Conservation (phyloP, 441 rosid species). For the Francoa sonchifolia region DNA sequence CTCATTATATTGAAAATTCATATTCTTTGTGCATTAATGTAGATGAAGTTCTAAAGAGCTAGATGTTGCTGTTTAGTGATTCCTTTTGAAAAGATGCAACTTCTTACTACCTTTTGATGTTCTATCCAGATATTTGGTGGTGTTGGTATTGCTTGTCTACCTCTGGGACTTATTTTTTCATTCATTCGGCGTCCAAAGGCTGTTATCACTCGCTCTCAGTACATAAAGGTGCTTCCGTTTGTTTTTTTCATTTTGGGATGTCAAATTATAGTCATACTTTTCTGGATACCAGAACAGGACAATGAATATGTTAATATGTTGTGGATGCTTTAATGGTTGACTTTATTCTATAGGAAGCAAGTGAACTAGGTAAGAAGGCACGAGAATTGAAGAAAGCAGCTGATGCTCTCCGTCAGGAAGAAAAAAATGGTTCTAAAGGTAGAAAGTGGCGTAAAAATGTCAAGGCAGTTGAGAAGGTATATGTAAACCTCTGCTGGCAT, state of each 20-base stretch:
- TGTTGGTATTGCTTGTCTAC: conserved; percentile 89
- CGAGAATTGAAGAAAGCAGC: conserved; percentile 89
- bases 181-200: conserved; percentile 93
- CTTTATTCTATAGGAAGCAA: conserved; percentile 64
- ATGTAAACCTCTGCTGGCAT: conserved; percentile 1
- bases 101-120: conserved; percentile 7
- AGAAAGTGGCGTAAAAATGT: conserved; percentile 96
- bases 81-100: not conserved
- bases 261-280: too few species aligned
- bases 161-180: conserved; percentile 83
- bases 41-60: too few species aligned
- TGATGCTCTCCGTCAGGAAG: conserved; percentile 91
- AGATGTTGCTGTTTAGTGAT: not conserved
- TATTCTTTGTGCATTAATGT: not conserved
- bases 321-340: conserved; percentile 7
- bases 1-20: conserved; percentile 5
- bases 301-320: too few species aligned
- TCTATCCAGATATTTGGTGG: conserved; percentile 85
- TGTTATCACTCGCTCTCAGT: conserved; percentile 91
- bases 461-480: conserved; percentile 85
- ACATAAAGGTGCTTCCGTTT: conserved; percentile 57
- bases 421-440: conserved; percentile 84
- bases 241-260: too few species aligned
- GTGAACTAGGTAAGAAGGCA: conserved; percentile 93
- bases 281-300: too few species aligned